Evolutionary conservation across 768 basidiomycete genomes (phyloP), one percentile per base, ranked within the genome.

Genomic region (Amanita rubescens): DNA sequence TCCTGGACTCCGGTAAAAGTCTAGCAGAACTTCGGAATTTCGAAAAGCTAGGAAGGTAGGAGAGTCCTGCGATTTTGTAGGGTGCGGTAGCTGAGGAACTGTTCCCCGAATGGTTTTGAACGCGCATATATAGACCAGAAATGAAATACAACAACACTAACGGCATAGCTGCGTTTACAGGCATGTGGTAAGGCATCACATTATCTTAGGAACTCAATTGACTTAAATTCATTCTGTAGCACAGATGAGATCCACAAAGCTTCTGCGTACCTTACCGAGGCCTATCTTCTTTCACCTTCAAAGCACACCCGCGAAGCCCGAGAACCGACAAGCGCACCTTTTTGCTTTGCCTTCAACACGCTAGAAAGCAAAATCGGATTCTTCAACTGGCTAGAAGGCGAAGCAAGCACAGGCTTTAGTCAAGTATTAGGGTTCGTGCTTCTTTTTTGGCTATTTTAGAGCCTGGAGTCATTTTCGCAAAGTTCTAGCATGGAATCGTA

Each of bases 161-260:
- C 57, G 87, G 84, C 1, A 76, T 82, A 7, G 74, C 87, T 7
- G 88, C 87, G 0, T 82, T 89, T 59, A 75, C 87, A 10, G 86
- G 82, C 9, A 62, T 87, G 42, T 81, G 77, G 87, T 87, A 51
- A 37, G 81, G 69, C 19, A 37, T 15, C 7, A 3, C 20, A 46
- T 14, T 41, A 24, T 44, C 24, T 25, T 9, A 6, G 22, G 41
- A 46, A 17, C n/a, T 35, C 9, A 19, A 22, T 46, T 42, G 17
- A 38, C 34, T 20, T 41, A 4, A 46, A 20, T 34, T n/a, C 19
- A 17, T 12, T 50, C 24, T 11, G 38, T 55, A 90, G 87, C 57
- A 76, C 84, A 5, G 87, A 90, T 60, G 88, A 90, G 61, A 76
- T 89, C 37, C 79, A 82, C 70, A 90, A 90, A 66, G 76, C 86